These are phyloP conservation scores for Anthostomella pinea DNA, from an alignment of 2,329 filamentous ascomycete genomes.

Conservation along the genomic window DNA sequence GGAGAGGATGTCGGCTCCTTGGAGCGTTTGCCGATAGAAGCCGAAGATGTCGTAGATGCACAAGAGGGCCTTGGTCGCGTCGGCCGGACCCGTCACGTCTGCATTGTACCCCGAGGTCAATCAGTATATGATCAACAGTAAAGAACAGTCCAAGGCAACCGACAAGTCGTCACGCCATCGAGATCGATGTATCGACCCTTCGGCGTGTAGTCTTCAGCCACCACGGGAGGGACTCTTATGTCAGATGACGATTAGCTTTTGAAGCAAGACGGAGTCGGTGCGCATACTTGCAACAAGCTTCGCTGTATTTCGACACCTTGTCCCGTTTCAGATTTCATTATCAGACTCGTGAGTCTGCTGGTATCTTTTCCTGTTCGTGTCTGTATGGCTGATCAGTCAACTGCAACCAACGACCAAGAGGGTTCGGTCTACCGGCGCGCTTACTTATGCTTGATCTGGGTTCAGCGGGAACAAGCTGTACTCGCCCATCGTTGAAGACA, in stretches of 20 bases:
- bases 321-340: neutral
- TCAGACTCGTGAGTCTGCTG: neutral
- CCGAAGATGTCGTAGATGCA: constrained; percentile 67
- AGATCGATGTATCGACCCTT: constrained; percentile 19
- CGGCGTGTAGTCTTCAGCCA: constrained; percentile 15
- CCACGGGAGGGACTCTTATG: constrained; percentile 18
- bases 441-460: too few species aligned
- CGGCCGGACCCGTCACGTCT: constrained; percentile 44
- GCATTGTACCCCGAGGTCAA: neutral
- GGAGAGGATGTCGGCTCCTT: constrained; percentile 64
- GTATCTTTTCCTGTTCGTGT: too few species aligned
- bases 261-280: neutral
- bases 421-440: too few species aligned
- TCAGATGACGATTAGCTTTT: too few species aligned
- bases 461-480: too few species aligned
- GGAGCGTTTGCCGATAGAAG: constrained; percentile 66
- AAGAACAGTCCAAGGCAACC: constrained; percentile 1
- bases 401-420: too few species aligned
- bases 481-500: too few species aligned
- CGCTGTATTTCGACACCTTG: constrained; percentile 19
- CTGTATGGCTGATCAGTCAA: too few species aligned
- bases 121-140: neutral
- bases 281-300: constrained; percentile 19
- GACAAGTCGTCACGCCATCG: constrained; percentile 14
- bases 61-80: constrained; percentile 54